Base-by-base conservation (phyloP, 495 filamentous ascomycete species). In the Aspergillus taichungensis region DNA sequence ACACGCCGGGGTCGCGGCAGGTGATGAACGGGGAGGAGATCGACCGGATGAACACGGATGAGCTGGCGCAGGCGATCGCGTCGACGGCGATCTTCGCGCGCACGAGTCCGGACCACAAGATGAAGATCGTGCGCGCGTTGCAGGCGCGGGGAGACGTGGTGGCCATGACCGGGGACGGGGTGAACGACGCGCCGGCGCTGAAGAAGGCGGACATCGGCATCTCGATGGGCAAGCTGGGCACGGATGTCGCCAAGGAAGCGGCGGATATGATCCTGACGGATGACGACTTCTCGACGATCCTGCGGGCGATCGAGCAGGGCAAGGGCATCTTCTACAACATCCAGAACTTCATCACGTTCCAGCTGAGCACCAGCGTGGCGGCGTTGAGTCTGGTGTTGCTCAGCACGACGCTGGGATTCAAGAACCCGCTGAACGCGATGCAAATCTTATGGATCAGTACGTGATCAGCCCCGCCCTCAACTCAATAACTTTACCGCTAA, bases 271-370 rank as follows among this genome's bases (percentile, higher is more conserved):
- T 98, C 55, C 67, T 98, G 43, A 96, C 91, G 0, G 90, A 97
- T 57, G 92, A 98, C 57, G 88, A 97, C 62, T 98, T 98, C 60
- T 94, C 91, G 12, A 98, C 92, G 5, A 98, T 98, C 50, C 73
- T 98, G 5, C 85, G 79, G 40, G 94, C 92, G 34, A 97, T 98
- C 55, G 92, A 98, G 61, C 92, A 98, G 66, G 94, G 92, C 59
- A 98, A 98, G 63, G 92, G 87, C 30, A 98, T 98, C 51, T 98
- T 98, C 67, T 94, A 94, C 72, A 98, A 98, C 66, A 96, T 98
- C 49, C 92, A 98, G 62, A 98, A 98, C 59, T 98, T 98, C 66
- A 78, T 98, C 45, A 98, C 92, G 0, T 98, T 98, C 67, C 92
- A 98, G 67, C 82, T 98, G 35, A 95, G 89, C 61, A 98, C 92